Percentiles rank a stretch among this genome's conserved stretches.
phyloP scores from a whole-genome alignment of 192 early-diverging fungal species.

The Coemansia sp. region DNA sequence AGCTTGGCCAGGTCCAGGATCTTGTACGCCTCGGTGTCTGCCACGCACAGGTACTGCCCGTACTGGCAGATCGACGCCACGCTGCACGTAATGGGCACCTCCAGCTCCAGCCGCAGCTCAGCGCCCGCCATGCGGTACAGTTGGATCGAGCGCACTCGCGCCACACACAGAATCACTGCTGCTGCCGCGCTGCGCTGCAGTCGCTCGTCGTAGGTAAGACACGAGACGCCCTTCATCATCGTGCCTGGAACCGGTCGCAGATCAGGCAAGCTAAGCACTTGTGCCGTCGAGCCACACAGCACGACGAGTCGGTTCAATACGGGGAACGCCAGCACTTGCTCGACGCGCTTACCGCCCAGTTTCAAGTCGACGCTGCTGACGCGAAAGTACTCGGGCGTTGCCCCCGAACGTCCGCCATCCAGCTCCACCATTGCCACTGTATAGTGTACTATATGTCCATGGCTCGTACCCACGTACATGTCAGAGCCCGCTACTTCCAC shows the following conservation, averaged over 20 bases:
- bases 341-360: conserved; percentile 40
- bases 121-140: conserved; percentile 29
- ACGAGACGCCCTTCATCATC: conserved; percentile 45
- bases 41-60: conserved; percentile 49
- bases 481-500: conserved; percentile 33
- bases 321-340: conserved; percentile 49
- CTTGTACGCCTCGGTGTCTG: conserved; percentile 51
- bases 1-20: conserved; percentile 42
- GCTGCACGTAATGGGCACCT: conserved; percentile 29
- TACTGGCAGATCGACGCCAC: conserved; percentile 52
- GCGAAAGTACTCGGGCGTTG: conserved; percentile 3
- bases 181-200: conserved; percentile 11
- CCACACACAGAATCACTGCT: conserved; percentile 38
- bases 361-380: conserved; percentile 31
- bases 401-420: not conserved
- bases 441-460: conserved; percentile 45
- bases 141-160: conserved; percentile 39
- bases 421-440: conserved; percentile 20
- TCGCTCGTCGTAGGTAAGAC: conserved; percentile 46
- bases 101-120: conserved; percentile 45
- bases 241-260: conserved; percentile 22
- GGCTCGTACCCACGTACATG: conserved; percentile 47
- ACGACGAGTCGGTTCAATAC: conserved; percentile 33
- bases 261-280: conserved; percentile 30
- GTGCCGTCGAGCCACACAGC: conserved; percentile 40